These are phyloP conservation scores for Salvia hispanica DNA, from an alignment of 257 asterid species.

Conservation along the genomic window DNA sequence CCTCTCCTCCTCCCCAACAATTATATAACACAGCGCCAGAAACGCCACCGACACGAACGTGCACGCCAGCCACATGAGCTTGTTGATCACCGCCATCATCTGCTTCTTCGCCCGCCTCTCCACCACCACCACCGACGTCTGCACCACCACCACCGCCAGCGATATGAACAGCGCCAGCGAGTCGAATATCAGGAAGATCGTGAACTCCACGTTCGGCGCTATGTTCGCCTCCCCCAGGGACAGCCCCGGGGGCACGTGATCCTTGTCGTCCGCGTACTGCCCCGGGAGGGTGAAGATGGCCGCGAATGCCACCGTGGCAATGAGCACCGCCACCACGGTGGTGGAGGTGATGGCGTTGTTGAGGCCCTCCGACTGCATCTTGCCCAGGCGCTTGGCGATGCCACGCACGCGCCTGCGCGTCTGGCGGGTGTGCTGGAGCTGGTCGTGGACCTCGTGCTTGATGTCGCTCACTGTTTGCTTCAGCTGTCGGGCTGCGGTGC, in stretches of 20 bases:
- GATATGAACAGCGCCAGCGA: constrained; percentile 80
- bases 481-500: constrained; percentile 43
- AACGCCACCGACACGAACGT: constrained; percentile 59
- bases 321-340: constrained; percentile 74
- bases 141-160: constrained; percentile 78
- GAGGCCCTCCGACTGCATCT: constrained; percentile 76
- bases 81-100: constrained; percentile 70
- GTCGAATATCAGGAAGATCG: constrained; percentile 60
- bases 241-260: constrained; percentile 34
- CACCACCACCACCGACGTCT: constrained; percentile 71
- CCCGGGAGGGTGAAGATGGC: constrained; percentile 78
- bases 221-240: constrained; percentile 66
- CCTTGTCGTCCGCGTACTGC: constrained; percentile 49
- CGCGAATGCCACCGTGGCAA: constrained; percentile 78
- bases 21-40: constrained; percentile 58
- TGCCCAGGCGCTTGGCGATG: constrained; percentile 63
- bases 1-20: constrained; percentile 58
- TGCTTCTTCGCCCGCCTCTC: constrained; percentile 67
- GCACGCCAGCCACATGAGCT: constrained; percentile 88
- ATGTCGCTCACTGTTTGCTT: constrained; percentile 77
- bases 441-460: constrained; percentile 72
- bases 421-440: constrained; percentile 66
- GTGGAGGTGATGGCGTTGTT: constrained; percentile 82
- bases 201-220: constrained; percentile 51
- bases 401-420: constrained; percentile 55